Conservation (phyloP, 2,329 filamentous ascomycete genomes). For the Chaetothyriales sp. region DNA sequence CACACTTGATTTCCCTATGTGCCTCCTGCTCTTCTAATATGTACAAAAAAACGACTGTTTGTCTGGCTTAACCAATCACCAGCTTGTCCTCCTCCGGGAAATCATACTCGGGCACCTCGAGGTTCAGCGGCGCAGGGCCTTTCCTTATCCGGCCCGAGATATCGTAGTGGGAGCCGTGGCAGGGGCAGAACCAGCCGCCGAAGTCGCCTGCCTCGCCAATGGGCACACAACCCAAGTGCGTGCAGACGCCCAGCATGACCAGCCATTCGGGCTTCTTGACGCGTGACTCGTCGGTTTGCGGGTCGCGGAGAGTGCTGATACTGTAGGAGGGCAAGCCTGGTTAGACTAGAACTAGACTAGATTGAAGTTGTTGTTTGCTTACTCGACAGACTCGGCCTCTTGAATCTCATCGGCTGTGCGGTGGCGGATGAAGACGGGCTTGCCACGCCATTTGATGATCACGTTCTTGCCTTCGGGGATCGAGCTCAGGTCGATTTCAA, state of each 20-base stretch:
- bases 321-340: slow-evolving; percentile 3
- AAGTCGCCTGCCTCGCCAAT: slow-evolving; percentile 97
- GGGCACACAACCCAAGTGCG: slow-evolving; percentile 95
- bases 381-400: slow-evolving; percentile 76
- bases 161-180: slow-evolving; percentile 99
- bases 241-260: slow-evolving; percentile 98
- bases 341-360: slow-evolving; percentile 1
- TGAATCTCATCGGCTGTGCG: slow-evolving; percentile 85
- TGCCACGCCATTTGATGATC: slow-evolving; percentile 99
- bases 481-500: slow-evolving; percentile 80
- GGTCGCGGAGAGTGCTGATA: slow-evolving; percentile 71
- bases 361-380: slow-evolving; percentile 1
- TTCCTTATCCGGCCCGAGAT: slow-evolving; percentile 97
- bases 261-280: slow-evolving; percentile 98
- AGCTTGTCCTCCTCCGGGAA: slow-evolving; percentile 83
- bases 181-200: slow-evolving; percentile 99
- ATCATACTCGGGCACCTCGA: slow-evolving; percentile 83
- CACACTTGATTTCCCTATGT: neutral
- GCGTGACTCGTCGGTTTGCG: slow-evolving; percentile 77
- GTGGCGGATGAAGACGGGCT: slow-evolving; percentile 99
- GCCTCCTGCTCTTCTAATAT: slow-evolving; percentile 12
- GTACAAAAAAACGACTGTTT: slow-evolving; percentile 7
- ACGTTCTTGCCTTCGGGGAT: slow-evolving; percentile 99
- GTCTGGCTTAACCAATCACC: slow-evolving; percentile 65
- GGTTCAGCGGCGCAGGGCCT: slow-evolving; percentile 91